Evolutionary conservation across 192 early-diverging fungal genomes (phyloP).

Genomic region (Coemansia sp.): DNA sequence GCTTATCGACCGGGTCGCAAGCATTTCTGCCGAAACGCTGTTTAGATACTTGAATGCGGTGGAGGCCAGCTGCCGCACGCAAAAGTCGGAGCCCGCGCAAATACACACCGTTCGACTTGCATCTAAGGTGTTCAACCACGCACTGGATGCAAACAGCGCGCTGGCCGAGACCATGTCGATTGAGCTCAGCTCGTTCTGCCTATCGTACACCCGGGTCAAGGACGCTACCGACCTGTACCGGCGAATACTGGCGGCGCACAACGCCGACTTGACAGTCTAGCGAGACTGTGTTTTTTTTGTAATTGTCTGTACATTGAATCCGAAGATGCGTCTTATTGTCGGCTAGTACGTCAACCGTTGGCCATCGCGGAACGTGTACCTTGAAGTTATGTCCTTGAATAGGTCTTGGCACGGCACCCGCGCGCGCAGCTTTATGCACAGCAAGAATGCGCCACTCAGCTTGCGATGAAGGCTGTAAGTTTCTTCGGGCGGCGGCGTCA

Average conservation of each 20-base stretch:
- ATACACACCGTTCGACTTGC: constrained; percentile 30
- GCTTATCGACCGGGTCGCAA: constrained; percentile 8
- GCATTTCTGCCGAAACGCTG: constrained; percentile 14
- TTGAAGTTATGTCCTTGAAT: constrained; percentile 34
- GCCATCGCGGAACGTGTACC: constrained; percentile 36
- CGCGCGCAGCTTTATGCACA: constrained; percentile 78
- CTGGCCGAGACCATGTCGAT: constrained; percentile 29
- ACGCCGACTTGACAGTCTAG: no score
- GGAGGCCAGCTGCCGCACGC: constrained; percentile 38
- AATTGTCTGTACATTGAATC: not conserved
- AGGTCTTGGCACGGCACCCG: constrained; percentile 49
- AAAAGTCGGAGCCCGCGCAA: constrained; percentile 9
- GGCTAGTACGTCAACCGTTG: constrained; percentile 11
- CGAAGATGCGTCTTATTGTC: not conserved
- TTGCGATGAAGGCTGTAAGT: constrained; percentile 95
- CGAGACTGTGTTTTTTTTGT: no score
- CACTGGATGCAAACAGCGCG: constrained; percentile 12
- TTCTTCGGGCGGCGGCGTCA: constrained; percentile 98
- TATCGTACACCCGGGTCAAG: constrained; percentile 41
- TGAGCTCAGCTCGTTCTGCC: constrained; percentile 40
- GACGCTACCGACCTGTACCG: constrained; percentile 38
- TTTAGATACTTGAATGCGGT: constrained; percentile 37
- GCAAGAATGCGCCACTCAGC: constrained; percentile 85
- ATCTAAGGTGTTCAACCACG: constrained; percentile 23
- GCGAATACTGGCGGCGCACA: constrained; percentile 5